These are phyloP conservation scores for Aquilaria malaccensis DNA, from an alignment of 345 rosid genomes.

Conservation along the genomic window DNA sequence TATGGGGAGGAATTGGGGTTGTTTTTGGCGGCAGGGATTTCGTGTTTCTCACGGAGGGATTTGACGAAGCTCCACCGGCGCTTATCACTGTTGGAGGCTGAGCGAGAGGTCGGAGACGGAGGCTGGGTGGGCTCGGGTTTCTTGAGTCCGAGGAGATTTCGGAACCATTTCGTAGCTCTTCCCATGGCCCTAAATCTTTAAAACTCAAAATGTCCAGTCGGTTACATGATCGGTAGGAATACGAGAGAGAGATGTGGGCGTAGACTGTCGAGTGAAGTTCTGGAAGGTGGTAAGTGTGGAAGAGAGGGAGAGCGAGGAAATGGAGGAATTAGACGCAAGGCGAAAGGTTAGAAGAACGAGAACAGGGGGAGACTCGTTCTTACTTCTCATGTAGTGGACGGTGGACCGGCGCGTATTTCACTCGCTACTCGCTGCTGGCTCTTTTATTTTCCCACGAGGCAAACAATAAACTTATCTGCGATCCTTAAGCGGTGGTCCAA, in stretches of 20 bases:
- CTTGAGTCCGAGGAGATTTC: constrained; percentile 57
- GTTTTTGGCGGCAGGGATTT: background rate
- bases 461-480: no score
- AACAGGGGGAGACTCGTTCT: no score
- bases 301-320: no score
- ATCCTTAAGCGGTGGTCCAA: no score
- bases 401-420: no score
- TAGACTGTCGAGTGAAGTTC: background rate
- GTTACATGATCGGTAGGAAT: background rate
- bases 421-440: no score
- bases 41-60: constrained; percentile 47
- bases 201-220: background rate
- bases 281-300: background rate
- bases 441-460: no score
- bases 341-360: no score
- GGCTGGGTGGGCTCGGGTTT: constrained; percentile 34
- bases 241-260: background rate
- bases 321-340: no score
- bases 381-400: no score
- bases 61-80: constrained; percentile 90
- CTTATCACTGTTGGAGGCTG: constrained; percentile 31
- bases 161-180: constrained; percentile 78
- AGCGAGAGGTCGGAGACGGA: constrained; percentile 9
- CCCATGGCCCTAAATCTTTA: constrained; percentile 38
- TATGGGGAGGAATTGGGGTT: constrained; percentile 5